Percentiles rank a stretch among this genome's conserved stretches.
Evolutionary conservation across 176 grass and related monocot species (phyloP).

Genomic region (Chloris gayana): DNA sequence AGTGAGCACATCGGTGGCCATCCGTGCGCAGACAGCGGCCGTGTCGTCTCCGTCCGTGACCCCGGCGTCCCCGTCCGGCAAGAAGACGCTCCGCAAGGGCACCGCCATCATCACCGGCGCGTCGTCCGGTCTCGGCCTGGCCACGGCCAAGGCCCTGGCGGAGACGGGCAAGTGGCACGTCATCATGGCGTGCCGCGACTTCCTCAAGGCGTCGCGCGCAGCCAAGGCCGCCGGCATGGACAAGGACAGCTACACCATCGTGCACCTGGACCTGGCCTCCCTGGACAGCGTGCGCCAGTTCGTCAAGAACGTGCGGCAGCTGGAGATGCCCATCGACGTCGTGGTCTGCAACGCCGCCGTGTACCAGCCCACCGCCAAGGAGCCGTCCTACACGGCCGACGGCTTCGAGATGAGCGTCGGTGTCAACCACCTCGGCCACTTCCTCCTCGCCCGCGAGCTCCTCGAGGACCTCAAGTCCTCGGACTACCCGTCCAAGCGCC

Average conservation of each 20-base stretch:
- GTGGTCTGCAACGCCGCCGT: constrained; percentile 97
- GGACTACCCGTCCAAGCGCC: constrained; percentile 81
- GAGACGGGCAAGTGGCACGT: constrained; percentile 90
- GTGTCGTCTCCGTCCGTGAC: constrained; percentile 56
- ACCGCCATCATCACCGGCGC: constrained; percentile 86
- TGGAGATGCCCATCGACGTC: constrained; percentile 78
- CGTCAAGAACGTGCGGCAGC: constrained; percentile 57
- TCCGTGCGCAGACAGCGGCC: constrained; percentile 70
- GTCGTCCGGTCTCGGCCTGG: constrained; percentile 88
- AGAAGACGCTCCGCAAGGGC: constrained; percentile 95
- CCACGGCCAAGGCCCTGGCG: constrained; percentile 90
- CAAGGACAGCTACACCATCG: constrained; percentile 74
- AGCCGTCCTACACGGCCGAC: constrained; percentile 88
- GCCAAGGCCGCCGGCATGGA: constrained; percentile 88
- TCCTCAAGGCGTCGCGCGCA: constrained; percentile 82
- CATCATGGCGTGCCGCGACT: constrained; percentile 98
- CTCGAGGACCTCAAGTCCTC: constrained; percentile 66
- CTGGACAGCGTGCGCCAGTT: constrained; percentile 96
- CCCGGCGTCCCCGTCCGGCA: constrained; percentile 47
- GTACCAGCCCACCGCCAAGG: constrained; percentile 92
- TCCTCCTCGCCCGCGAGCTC: constrained; percentile 81
- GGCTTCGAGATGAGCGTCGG: constrained; percentile 98
- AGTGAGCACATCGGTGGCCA: constrained; percentile 46
- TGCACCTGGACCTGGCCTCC: constrained; percentile 93
- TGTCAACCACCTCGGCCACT: constrained; percentile 96